A percentile compares a stretch with the other conserved stretches of the same genome.
Conservation (phyloP, 1,284 basidiomycete species). For the Boletus semigastroideus region DNA sequence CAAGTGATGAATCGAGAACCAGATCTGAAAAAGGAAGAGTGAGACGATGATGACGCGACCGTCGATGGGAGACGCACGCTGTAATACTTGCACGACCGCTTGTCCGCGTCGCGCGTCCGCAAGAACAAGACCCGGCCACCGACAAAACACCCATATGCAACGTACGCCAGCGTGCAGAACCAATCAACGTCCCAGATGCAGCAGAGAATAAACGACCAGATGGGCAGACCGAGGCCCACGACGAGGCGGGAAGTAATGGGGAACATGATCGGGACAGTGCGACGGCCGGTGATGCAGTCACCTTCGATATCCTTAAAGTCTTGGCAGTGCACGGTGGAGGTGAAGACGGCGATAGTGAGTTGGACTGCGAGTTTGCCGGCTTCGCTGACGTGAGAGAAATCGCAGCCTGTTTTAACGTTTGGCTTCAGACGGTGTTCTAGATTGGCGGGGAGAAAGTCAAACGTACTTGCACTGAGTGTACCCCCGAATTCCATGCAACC, state of each 20-base stretch:
- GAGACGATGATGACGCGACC: not conserved
- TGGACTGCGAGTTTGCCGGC: constrained; percentile 28
- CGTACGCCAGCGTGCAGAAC: constrained; percentile 22
- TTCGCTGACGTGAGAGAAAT: constrained; percentile 17
- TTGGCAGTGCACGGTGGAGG: constrained; percentile 42
- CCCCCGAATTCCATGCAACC: constrained; percentile 40
- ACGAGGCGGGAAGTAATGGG: constrained; percentile 30
- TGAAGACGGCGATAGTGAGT: constrained; percentile 28
- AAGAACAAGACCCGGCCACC: constrained; percentile 29
- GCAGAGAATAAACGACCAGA: constrained; percentile 26
- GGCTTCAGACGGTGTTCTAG: too few relatives aligned
- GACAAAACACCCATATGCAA: constrained; percentile 29
- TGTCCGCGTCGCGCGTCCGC: constrained; percentile 27
- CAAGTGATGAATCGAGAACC: constrained; percentile 34
- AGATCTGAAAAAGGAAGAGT: constrained; percentile 18
- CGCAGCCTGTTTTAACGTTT: constrained; percentile 8
- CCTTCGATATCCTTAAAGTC: constrained; percentile 42
- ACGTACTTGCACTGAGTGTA: constrained; percentile 38
- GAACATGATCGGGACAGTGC: constrained; percentile 37
- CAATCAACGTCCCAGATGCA: constrained; percentile 29
- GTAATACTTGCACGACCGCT: constrained; percentile 33
- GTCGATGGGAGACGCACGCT: constrained; percentile 26
- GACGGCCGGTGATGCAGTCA: constrained; percentile 33
- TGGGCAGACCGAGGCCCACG: constrained; percentile 24
- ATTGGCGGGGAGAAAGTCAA: too few relatives aligned